Base-by-base conservation (phyloP, 768 basidiomycete species). In the Pleurotus ostreatus region DNA sequence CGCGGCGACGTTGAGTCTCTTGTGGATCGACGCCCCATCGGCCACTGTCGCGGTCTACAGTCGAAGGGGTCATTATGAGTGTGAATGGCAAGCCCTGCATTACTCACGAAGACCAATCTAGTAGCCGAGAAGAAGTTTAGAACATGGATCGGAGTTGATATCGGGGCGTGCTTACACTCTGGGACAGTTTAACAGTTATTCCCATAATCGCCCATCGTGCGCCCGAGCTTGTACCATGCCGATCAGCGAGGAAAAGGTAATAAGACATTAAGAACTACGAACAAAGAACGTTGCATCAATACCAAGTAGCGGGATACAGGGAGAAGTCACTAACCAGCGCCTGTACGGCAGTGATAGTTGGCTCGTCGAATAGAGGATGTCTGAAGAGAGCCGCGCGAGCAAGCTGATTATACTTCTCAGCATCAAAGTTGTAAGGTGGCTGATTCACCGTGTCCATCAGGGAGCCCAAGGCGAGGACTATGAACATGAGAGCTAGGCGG, bases 81-180 rank as follows among this genome's bases (percentile, higher is more conserved):
- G 38, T 49, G 44, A 6, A 12, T 23, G 38, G 45, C 45, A 54
- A 52, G 30, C 30, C 30, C 30, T 34, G 30, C 30, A 9, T 34
- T 46, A 73, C 84, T 73, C 66, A 87, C 86, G 86, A 55, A 88
- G 77, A 25, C 86, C 86, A 70, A 88, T 86, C 86, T 88, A 39
- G 58, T 55, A 34, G 30, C 30, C 30, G 56, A 58, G 56, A 45
- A 53, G 41, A 55, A 57, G 57, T 7, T 41, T 26, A 54, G 38
- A 18, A 15, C 25, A 54, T 23, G 8, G 20, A 23, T 54, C 39
- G 23, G n/a, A 48, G 23, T 16, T 48, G 47, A 22, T 55, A 41
- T 9, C 38, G 44, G 40, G 30, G 18, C 12, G 25, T 3, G 74
- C 85, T 74, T 65, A 87, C 86, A 63, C 84, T 85, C 66, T 87